Evolutionary conservation across 441 rosid genomes (phyloP), one percentile per base, ranked within the genome.

Genomic region (Melastoma candidum): DNA sequence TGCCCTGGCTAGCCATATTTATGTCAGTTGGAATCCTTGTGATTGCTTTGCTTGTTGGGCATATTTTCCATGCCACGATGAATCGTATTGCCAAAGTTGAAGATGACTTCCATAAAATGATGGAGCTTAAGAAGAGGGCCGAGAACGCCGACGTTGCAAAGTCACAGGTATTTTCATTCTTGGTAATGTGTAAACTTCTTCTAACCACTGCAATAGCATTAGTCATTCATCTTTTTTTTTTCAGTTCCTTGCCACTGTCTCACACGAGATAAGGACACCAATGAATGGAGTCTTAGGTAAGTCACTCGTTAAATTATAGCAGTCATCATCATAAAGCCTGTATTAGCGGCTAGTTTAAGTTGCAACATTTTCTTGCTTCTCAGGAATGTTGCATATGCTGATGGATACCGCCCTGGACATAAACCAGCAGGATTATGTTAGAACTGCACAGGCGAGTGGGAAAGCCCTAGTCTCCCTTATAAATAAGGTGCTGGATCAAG

Each of bases 231-330:
- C 49, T 64, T 45, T 4, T 81, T 4, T 81, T 71, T 4, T 32
- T 32, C 73, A 90, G 96, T 90, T 90, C 71, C 97, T 90, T 70
- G 97, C 97, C 48, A 90, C 97, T 12, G 96, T 90, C 69, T 90
- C 97, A 52, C 97, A 90, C 64, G 97, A 90, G 80, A 90, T 87
- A 71, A 74, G 96, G 67, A 90, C 97, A 60, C 97, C 97, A 43
- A 87, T 90, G 96, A 90, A 90, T 73, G 96, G 97, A 58, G 96
- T 90, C 70, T 76, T 90, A 62, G 97, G 97, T 86, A 68, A 78
- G 94, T 54, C 44, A 67, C 61, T 61, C 45, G 29, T 60, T 47
- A 49, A 47, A 53, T 2, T 12, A n/a, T n/a, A 51, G 41, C 41
- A 32, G 6, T 32, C 8, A 32, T 32, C 8, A 32, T 32, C 41